A percentile compares a stretch with the other conserved stretches of the same genome.
These are phyloP conservation scores for Arthonia radiata DNA, from an alignment of 495 filamentous ascomycete species.

Conservation along the genomic window DNA sequence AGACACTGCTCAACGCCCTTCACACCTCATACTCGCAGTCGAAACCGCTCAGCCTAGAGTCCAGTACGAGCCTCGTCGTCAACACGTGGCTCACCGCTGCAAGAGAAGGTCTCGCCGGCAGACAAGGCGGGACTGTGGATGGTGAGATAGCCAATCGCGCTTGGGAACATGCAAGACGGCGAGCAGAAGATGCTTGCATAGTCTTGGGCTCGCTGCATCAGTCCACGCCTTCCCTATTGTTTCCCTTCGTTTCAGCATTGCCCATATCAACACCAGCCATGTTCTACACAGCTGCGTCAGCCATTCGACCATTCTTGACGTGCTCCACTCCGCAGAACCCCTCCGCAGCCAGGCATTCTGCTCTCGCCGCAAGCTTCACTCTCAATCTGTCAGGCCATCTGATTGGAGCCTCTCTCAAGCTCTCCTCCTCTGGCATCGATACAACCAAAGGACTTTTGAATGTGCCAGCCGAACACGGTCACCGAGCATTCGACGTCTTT, in stretches of 20 bases:
- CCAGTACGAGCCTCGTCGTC: constrained; percentile 78
- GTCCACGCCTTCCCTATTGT: constrained; percentile 63
- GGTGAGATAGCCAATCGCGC: constrained; percentile 52
- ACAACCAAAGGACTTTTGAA: constrained; percentile 58
- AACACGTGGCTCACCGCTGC: constrained; percentile 80
- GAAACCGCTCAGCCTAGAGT: constrained; percentile 61
- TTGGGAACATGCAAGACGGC: constrained; percentile 88
- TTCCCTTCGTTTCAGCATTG: constrained; percentile 56
- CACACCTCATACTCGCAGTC: constrained; percentile 70
- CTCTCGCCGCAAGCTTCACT: constrained; percentile 55
- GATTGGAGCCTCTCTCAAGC: constrained; percentile 43
- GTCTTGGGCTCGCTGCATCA: constrained; percentile 74
- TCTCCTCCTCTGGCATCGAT: constrained; percentile 76
- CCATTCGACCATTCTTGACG: constrained; percentile 61
- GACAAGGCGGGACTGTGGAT: constrained; percentile 54
- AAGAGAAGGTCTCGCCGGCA: constrained; percentile 36
- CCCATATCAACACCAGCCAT: constrained; percentile 51
- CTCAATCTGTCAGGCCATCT: constrained; percentile 61
- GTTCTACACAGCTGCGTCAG: constrained; percentile 50
- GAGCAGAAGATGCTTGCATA: constrained; percentile 91
- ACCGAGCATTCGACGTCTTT: constrained; percentile 93
- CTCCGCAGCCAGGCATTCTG: constrained; percentile 55
- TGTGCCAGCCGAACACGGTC: constrained; percentile 53
- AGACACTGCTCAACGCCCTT: constrained; percentile 70
- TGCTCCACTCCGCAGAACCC: constrained; percentile 77